These are phyloP conservation scores for Leonotis leonurus DNA, from an alignment of 257 asterid species.

Conservation along the genomic window DNA sequence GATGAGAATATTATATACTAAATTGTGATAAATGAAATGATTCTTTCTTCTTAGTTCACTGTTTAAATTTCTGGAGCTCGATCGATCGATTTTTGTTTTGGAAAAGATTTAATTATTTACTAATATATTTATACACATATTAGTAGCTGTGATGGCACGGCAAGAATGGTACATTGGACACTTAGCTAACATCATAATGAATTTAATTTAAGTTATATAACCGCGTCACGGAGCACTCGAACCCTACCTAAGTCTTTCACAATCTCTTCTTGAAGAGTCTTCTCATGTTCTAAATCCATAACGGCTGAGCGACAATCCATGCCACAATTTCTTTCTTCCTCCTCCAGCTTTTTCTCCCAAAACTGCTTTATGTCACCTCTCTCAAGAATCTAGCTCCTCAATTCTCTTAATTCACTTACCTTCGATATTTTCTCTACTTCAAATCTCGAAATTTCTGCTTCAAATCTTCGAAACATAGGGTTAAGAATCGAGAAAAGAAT, in stretches of 20 bases:
- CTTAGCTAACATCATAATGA: slow-evolving; percentile 16
- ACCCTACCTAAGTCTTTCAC: too few species aligned
- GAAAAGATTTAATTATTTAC: not conserved
- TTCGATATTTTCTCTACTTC: slow-evolving; percentile 47
- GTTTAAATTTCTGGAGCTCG: too few species aligned
- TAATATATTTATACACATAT: slow-evolving; percentile 10
- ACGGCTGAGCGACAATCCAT: slow-evolving; percentile 34
- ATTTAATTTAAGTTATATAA: too few species aligned
- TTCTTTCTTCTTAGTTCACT: not conserved
- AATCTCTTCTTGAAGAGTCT: slow-evolving; percentile 34
- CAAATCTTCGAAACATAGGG: too few species aligned
- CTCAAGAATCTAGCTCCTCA: slow-evolving; percentile 53
- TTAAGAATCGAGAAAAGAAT: too few species aligned
- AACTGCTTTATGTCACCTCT: slow-evolving; percentile 56
- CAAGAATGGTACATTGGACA: slow-evolving; percentile 14
- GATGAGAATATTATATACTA: too few species aligned
- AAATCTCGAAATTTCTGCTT: slow-evolving; percentile 47
- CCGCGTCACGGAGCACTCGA: too few species aligned
- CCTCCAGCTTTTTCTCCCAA: slow-evolving; percentile 66
- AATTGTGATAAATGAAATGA: slow-evolving; percentile 11
- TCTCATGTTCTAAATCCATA: slow-evolving; percentile 53
- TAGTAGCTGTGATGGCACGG: slow-evolving; percentile 68
- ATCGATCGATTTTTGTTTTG: not conserved
- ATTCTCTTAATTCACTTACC: slow-evolving; percentile 48
- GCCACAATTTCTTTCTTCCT: slow-evolving; percentile 50